Evolutionary conservation across 2,329 filamentous ascomycete genomes (phyloP).

Genomic region (Shiraia bambusicola): DNA sequence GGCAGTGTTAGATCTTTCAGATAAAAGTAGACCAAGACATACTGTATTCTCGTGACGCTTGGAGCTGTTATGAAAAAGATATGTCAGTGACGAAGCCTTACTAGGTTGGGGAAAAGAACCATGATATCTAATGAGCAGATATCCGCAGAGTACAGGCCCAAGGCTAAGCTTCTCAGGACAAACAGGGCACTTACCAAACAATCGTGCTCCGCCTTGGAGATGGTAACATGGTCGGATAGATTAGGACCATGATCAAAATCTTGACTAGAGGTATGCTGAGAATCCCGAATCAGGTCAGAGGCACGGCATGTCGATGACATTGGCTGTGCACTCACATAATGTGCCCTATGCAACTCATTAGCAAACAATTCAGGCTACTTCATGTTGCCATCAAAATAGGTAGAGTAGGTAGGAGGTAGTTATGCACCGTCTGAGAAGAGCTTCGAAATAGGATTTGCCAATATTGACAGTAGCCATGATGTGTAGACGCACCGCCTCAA

Average conservation of each 20-base stretch:
- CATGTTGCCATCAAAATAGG: no score
- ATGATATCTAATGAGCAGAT: not conserved
- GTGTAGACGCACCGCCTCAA: conserved; percentile 9
- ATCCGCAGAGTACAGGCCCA: not conserved
- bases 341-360: conserved; percentile 44
- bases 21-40: conserved; percentile 21
- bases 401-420: no score
- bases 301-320: not conserved
- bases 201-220: conserved; percentile 64
- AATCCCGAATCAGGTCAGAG: conserved; percentile 3
- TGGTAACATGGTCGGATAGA: conserved; percentile 50
- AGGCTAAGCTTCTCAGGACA: not conserved
- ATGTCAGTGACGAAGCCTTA: conserved; percentile 6
- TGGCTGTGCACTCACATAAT: conserved; percentile 50
- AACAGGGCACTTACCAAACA: conserved; percentile 55
- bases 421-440: conserved; percentile 61
- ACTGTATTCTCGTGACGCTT: conserved; percentile 58
- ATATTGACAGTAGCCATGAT: conserved; percentile 56
- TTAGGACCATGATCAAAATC: conserved; percentile 42
- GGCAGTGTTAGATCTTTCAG: not conserved
- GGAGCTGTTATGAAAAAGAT: conserved; percentile 32
- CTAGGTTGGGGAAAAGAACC: no score
- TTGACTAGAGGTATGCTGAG: conserved; percentile 45
- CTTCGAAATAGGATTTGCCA: conserved; percentile 62
- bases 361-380: conserved; percentile 14